Evolutionary conservation across 768 basidiomycete species (phyloP).

Genomic region (Artomyces pyxidatus): DNA sequence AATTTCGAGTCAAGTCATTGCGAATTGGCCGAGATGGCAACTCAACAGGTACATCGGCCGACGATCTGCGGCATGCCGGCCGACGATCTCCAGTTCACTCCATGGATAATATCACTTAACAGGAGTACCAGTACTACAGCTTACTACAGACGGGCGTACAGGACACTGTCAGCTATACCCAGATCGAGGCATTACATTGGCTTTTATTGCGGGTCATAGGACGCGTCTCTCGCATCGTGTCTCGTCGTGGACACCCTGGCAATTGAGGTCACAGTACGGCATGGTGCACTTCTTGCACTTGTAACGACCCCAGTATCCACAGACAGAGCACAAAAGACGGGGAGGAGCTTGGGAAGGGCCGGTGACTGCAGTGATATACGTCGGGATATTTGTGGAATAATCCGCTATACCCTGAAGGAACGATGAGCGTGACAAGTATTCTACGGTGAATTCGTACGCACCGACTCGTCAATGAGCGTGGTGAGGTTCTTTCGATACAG

Average conservation of each 20-base stretch:
- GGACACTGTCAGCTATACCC: too few species aligned
- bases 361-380: constrained; percentile 64
- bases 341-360: constrained; percentile 56
- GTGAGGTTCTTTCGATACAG: constrained; percentile 77
- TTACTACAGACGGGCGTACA: too few species aligned
- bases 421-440: neutral
- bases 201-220: constrained; percentile 32
- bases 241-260: constrained; percentile 67
- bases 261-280: constrained; percentile 68
- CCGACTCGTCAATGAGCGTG: constrained; percentile 72
- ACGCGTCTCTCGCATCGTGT: constrained; percentile 75
- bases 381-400: constrained; percentile 44
- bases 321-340: constrained; percentile 74
- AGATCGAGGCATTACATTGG: too few species aligned
- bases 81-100: too few species aligned
- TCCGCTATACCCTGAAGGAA: constrained; percentile 46
- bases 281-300: constrained; percentile 71
- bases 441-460: constrained; percentile 30
- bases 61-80: too few species aligned
- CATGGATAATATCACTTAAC: too few species aligned
- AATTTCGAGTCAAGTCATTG: constrained; percentile 3
- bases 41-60: too few species aligned
- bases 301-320: constrained; percentile 78
- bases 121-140: too few species aligned
- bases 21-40: neutral